A percentile compares a stretch with the other conserved stretches of the same genome.
Conservation (phyloP, 768 basidiomycete genomes). For the Pholiota conissans region DNA sequence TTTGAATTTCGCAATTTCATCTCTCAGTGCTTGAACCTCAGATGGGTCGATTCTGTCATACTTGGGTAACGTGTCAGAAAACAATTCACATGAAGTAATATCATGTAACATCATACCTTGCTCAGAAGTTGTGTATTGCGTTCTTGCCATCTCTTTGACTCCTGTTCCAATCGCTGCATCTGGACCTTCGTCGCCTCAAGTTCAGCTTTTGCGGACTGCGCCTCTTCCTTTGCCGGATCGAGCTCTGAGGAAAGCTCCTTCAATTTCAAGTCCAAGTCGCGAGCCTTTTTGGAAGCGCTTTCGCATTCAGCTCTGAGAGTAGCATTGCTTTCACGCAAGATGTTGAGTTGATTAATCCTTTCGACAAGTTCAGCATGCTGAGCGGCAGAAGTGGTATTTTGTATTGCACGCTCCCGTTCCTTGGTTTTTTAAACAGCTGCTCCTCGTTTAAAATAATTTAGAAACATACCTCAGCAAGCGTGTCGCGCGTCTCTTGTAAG, state of each 20-base stretch:
- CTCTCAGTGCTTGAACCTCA: slow-evolving; percentile 77
- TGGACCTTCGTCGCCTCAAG: slow-evolving; percentile 69
- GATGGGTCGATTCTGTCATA: slow-evolving; percentile 89
- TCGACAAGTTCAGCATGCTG: slow-evolving; percentile 86
- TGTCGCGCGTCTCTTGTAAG: slow-evolving; percentile 67
- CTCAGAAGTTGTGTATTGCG: slow-evolving; percentile 77
- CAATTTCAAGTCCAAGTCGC: slow-evolving; percentile 66
- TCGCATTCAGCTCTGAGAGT: slow-evolving; percentile 81
- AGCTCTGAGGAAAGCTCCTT: slow-evolving; percentile 59
- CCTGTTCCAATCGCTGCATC: slow-evolving; percentile 68
- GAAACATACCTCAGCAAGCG: slow-evolving; percentile 63
- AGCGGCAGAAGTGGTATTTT: slow-evolving; percentile 67
- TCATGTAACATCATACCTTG: slow-evolving; percentile 50
- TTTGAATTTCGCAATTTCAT: slow-evolving; percentile 50
- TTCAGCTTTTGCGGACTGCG: slow-evolving; percentile 67
- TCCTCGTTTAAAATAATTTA: neutral
- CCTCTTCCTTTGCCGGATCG: slow-evolving; percentile 74
- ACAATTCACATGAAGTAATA: neutral
- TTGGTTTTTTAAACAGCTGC: slow-evolving; percentile 25
- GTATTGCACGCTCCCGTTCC: slow-evolving; percentile 81
- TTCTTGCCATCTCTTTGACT: slow-evolving; percentile 82
- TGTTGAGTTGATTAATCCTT: slow-evolving; percentile 83
- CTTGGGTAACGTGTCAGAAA: slow-evolving; percentile 31
- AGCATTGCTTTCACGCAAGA: slow-evolving; percentile 86
- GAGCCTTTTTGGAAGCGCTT: slow-evolving; percentile 63